Conservation (phyloP, 495 filamentous ascomycete species). For the Staphylotrichum longicolle region DNA sequence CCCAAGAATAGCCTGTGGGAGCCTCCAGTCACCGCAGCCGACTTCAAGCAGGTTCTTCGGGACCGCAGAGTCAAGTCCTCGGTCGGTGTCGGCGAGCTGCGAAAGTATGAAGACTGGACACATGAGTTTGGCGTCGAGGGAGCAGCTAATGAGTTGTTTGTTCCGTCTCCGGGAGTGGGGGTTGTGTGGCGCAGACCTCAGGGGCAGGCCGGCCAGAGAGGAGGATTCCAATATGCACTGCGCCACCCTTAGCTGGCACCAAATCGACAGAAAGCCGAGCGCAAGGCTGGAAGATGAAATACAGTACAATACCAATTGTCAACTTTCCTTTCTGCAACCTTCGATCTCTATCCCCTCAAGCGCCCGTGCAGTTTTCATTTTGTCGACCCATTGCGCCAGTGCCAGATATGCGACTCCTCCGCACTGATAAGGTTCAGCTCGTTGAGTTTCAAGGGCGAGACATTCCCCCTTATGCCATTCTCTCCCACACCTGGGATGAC, state of each 20-base stretch:
- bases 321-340: no score
- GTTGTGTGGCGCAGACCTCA: not conserved
- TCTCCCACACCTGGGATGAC: slow-evolving; percentile 3
- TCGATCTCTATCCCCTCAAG: not conserved
- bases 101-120: slow-evolving; percentile 83
- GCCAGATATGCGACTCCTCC: slow-evolving; percentile 30
- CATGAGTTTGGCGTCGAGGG: slow-evolving; percentile 87
- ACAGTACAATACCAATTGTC: no score
- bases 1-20: slow-evolving; percentile 75
- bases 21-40: slow-evolving; percentile 76
- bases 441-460: slow-evolving; percentile 23
- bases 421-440: slow-evolving; percentile 24
- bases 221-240: not conserved
- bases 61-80: slow-evolving; percentile 66
- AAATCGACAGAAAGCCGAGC: no score
- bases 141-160: not conserved
- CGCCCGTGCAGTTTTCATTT: not conserved
- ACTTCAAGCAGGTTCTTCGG: slow-evolving; percentile 83
- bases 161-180: not conserved
- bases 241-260: not conserved
- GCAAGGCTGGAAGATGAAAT: no score
- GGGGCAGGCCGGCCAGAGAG: not conserved
- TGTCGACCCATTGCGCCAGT: not conserved
- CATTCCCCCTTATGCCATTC: slow-evolving; percentile 19
- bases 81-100: slow-evolving; percentile 74